phyloP scores from a whole-genome alignment of 2,329 filamentous ascomycete genomes.

The Teratosphaeria epicoccoides region DNA sequence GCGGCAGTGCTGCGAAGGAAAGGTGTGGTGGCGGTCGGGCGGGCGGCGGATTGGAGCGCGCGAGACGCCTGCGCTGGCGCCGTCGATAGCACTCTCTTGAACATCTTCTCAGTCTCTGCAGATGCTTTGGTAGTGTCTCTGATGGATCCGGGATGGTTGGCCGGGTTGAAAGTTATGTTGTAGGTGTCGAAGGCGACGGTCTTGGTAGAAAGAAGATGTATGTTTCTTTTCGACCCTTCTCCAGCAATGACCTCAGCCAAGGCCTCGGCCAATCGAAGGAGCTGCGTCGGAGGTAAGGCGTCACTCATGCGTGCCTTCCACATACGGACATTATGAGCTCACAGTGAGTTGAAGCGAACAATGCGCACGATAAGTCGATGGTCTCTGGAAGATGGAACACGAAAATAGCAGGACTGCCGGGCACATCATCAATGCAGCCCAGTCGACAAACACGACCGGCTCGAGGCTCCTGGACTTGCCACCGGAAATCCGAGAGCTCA shows the following conservation, averaged over 20 bases:
- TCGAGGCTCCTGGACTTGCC: neutral
- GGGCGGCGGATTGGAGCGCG: conserved; percentile 38
- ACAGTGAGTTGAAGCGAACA: neutral
- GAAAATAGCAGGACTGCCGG: neutral
- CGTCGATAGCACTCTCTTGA: conserved; percentile 45
- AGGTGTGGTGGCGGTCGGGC: conserved; percentile 37
- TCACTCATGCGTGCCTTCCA: neutral
- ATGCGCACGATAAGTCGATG: neutral
- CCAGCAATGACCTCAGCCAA: neutral
- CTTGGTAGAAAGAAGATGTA: neutral
- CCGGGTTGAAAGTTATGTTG: neutral
- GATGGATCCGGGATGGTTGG: neutral
- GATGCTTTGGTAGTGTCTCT: neutral
- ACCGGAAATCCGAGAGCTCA: neutral
- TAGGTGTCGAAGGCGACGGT: neutral
- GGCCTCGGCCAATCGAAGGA: neutral
- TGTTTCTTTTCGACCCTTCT: neutral
- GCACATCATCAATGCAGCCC: neutral
- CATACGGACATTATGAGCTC: neutral
- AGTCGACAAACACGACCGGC: neutral
- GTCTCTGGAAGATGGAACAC: neutral
- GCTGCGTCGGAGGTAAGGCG: neutral
- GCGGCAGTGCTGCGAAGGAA: conserved; percentile 32
- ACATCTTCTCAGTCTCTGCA: conserved; percentile 36
- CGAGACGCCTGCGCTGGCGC: conserved; percentile 44